A percentile compares a stretch with the other conserved stretches of the same genome.
Evolutionary conservation across 805 yeast species (phyloP).

Genomic region (Cephaloascus albidus): DNA sequence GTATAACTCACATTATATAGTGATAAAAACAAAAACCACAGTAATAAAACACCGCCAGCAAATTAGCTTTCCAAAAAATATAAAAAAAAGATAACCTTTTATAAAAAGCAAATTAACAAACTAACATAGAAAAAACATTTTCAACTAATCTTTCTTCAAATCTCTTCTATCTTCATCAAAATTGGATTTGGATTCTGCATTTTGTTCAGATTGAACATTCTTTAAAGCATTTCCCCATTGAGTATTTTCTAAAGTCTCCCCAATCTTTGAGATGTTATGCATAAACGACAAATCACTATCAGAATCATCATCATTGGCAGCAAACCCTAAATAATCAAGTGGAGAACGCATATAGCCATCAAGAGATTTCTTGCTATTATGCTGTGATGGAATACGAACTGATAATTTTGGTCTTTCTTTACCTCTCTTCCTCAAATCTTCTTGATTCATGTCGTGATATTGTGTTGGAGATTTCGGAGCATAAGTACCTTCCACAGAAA

Average conservation of each 20-base stretch:
- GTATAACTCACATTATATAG: no score
- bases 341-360: background rate
- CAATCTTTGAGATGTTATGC: slow-evolving; percentile 11
- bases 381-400: background rate
- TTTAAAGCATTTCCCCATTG: slow-evolving; percentile 17
- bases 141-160: background rate
- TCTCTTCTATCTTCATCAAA: slow-evolving; percentile 1
- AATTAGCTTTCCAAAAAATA: background rate
- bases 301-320: slow-evolving; percentile 1
- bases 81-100: no score
- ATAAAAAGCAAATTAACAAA: no score
- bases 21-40: background rate
- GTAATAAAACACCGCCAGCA: background rate
- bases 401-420: background rate
- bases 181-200: no score
- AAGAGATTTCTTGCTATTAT: background rate
- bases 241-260: slow-evolving; percentile 15
- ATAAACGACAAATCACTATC: slow-evolving; percentile 7
- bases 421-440: no score
- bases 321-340: background rate
- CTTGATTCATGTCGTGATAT: no score
- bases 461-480: background rate
- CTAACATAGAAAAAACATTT: background rate
- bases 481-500: background rate
- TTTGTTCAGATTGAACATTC: slow-evolving; percentile 8